phyloP scores from a whole-genome alignment of 352 stramenopile genomes.

The Globisporangium viniferum region DNA sequence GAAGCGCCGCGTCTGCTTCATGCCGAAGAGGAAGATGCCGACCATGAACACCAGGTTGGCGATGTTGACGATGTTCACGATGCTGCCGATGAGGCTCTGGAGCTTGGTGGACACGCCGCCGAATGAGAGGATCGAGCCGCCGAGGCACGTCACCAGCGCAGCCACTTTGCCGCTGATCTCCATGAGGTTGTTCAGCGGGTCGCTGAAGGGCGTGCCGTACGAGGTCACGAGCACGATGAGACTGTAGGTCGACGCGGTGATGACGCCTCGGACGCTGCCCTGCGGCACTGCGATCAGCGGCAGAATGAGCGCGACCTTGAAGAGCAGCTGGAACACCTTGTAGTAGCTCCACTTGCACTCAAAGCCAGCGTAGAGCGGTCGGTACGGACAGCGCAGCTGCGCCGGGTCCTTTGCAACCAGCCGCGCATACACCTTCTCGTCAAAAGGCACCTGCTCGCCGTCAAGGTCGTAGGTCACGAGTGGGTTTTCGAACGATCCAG shows the following conservation, averaged over 20 bases:
- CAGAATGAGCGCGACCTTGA: conserved; percentile 40
- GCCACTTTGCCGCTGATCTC: conserved; percentile 41
- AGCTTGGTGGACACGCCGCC: conserved; percentile 11
- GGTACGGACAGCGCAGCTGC: conserved; percentile 46
- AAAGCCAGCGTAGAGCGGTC: conserved; percentile 48
- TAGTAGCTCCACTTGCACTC: conserved; percentile 51
- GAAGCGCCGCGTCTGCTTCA: conserved; percentile 26
- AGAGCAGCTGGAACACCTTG: conserved; percentile 43
- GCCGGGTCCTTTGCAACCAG: conserved; percentile 35
- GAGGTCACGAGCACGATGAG: conserved; percentile 24
- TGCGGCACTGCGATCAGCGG: conserved; percentile 25
- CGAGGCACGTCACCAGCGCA: conserved; percentile 32
- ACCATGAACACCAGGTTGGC: conserved; percentile 43
- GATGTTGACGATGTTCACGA: conserved; percentile 44
- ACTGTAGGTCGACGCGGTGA: conserved; percentile 28
- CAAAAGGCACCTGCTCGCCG: conserved; percentile 34
- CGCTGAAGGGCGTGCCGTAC: conserved; percentile 42
- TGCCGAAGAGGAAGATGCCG: conserved; percentile 30
- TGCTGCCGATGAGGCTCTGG: conserved; percentile 22
- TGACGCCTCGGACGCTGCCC: conserved; percentile 16
- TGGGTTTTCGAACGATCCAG: conserved; percentile 35
- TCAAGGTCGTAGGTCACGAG: conserved; percentile 40
- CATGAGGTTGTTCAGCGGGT: conserved; percentile 48
- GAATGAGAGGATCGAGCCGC: conserved; percentile 26
- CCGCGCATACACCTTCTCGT: conserved; percentile 45